phyloP scores from a whole-genome alignment of 2,329 filamentous ascomycete genomes.

The Colletotrichum shisoi region DNA sequence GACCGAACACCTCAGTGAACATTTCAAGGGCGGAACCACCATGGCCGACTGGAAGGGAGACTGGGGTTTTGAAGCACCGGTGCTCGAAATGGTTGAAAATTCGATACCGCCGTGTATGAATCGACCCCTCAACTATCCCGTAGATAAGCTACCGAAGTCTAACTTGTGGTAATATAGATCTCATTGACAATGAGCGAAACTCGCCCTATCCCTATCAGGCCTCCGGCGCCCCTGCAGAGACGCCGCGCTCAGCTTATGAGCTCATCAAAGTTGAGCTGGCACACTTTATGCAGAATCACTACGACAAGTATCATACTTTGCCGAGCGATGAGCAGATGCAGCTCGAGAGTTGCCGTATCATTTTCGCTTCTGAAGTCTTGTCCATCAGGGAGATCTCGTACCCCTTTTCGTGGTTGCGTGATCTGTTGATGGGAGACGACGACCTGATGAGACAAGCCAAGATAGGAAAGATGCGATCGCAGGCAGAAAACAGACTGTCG shows the following conservation, averaged over 20 bases:
- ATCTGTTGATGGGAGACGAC: constrained; percentile 63
- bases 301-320: constrained; percentile 51
- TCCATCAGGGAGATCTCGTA: constrained; percentile 52
- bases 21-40: constrained; percentile 66
- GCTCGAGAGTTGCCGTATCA: constrained; percentile 66
- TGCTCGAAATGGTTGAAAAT: constrained; percentile 71
- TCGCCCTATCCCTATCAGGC: constrained; percentile 64
- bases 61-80: constrained; percentile 70
- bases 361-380: constrained; percentile 62
- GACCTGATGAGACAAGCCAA: constrained; percentile 55
- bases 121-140: constrained; percentile 49
- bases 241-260: constrained; percentile 67
- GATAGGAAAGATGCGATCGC: constrained; percentile 57
- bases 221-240: constrained; percentile 53
- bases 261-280: constrained; percentile 66
- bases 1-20: constrained; percentile 65
- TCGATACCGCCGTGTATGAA: constrained; percentile 70
- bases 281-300: constrained; percentile 59
- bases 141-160: constrained; percentile 52
- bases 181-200: constrained; percentile 70
- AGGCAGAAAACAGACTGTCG: constrained; percentile 57
- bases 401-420: constrained; percentile 63
- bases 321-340: constrained; percentile 64
- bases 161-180: constrained; percentile 58
- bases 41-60: constrained; percentile 76